Evolutionary conservation across 2,329 filamentous ascomycete genomes (phyloP).

Genomic region (Pseudocercospora eumusae): DNA sequence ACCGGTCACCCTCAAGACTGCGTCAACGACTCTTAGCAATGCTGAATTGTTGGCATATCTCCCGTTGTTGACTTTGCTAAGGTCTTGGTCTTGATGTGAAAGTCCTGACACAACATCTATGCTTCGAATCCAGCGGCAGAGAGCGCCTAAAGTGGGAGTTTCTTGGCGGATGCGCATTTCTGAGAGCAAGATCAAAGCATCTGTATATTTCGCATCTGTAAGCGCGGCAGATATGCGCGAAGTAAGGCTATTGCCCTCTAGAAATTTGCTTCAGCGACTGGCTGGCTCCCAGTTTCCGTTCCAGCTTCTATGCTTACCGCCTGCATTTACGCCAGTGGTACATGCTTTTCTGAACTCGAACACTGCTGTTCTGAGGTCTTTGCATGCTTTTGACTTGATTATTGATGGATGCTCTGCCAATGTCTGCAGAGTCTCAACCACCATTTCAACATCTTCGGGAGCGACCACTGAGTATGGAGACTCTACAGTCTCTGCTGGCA

Average conservation of each 20-base stretch:
- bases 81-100: constrained; percentile 56
- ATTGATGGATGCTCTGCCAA: constrained; percentile 61
- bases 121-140: constrained; percentile 72
- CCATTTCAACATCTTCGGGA: constrained; percentile 65
- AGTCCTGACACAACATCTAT: constrained; percentile 68
- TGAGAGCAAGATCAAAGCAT: constrained; percentile 65
- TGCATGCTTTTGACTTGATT: constrained; percentile 69
- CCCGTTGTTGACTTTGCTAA: constrained; percentile 37
- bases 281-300: neutral
- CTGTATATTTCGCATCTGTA: constrained; percentile 64
- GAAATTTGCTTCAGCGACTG: constrained; percentile 23
- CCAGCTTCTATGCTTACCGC: constrained; percentile 10
- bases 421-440: constrained; percentile 63
- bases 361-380: constrained; percentile 65
- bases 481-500: constrained; percentile 12
- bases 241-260: constrained; percentile 64
- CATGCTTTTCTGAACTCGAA: constrained; percentile 70
- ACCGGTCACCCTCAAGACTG: constrained; percentile 64
- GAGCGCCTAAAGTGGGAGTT: constrained; percentile 65
- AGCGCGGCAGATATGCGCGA: constrained; percentile 67
- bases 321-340: constrained; percentile 63
- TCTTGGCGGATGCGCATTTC: constrained; percentile 70
- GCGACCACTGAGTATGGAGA: constrained; percentile 20
- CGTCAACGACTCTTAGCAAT: constrained; percentile 63
- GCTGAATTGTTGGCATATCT: constrained; percentile 55